These are phyloP conservation scores for Eucalyptus victrix DNA, from an alignment of 345 rosid genomes.

Conservation along the genomic window DNA sequence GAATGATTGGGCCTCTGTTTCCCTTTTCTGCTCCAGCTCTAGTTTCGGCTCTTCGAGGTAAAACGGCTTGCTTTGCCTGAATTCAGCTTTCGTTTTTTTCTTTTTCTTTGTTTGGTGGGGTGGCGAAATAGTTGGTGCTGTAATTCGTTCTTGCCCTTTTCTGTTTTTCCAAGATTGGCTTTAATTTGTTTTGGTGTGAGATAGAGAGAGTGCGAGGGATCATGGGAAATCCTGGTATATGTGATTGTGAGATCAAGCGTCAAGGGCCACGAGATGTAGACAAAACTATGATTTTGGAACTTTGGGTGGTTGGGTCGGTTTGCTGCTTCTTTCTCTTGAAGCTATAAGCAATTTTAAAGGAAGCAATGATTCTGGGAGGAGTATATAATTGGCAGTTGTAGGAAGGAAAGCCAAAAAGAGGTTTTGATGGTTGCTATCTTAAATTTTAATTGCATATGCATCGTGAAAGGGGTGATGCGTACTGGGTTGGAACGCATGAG, in stretches of 20 bases:
- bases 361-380: background rate
- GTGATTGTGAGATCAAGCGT: background rate
- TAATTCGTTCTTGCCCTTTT: background rate
- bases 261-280: background rate
- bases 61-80: background rate
- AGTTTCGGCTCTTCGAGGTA: constrained; percentile 70
- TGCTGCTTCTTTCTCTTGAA: background rate
- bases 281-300: background rate
- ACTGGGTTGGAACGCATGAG: background rate
- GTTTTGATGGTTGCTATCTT: background rate
- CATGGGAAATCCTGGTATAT: background rate
- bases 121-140: background rate
- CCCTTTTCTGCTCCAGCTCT: constrained; percentile 88
- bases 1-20: constrained; percentile 96
- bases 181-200: background rate
- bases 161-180: background rate
- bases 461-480: background rate
- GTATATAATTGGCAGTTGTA: background rate
- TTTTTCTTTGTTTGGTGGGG: background rate
- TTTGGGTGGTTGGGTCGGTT: background rate
- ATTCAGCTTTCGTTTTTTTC: background rate
- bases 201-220: background rate
- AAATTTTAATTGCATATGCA: background rate
- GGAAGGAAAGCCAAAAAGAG: background rate
- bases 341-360: background rate